Percentiles rank a stretch among this genome's conserved stretches.
phyloP scores from a whole-genome alignment of 352 stramenopile genomes.

The Phytopythium boreale region DNA sequence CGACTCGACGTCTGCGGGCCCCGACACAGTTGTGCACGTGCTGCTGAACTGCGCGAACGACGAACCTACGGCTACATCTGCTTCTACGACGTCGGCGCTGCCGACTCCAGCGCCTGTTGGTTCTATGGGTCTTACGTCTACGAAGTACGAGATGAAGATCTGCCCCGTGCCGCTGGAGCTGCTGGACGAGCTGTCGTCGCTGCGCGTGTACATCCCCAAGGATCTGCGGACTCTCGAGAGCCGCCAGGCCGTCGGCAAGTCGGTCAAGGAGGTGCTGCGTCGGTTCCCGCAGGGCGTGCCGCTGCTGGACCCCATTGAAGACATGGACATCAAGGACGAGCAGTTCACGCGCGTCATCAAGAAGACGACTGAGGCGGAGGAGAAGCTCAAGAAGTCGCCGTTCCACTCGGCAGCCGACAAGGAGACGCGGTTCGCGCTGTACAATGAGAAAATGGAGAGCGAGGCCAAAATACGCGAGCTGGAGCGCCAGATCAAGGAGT shows the following conservation, averaged over 20 bases:
- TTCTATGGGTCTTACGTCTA: slow-evolving; percentile 52
- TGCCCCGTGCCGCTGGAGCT: slow-evolving; percentile 78
- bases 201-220: slow-evolving; percentile 86
- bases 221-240: slow-evolving; percentile 71
- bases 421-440: slow-evolving; percentile 77
- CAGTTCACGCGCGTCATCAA: slow-evolving; percentile 90
- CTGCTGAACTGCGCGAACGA: slow-evolving; percentile 68
- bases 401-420: slow-evolving; percentile 80
- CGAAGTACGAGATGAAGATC: slow-evolving; percentile 80
- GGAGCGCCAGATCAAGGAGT: slow-evolving; percentile 92
- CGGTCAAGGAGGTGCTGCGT: slow-evolving; percentile 70
- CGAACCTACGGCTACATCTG: slow-evolving; percentile 16
- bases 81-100: slow-evolving; percentile 23
- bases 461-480: slow-evolving; percentile 92
- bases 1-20: slow-evolving; percentile 54
- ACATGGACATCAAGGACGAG: slow-evolving; percentile 93
- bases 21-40: slow-evolving; percentile 76
- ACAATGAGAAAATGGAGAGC: slow-evolving; percentile 91
- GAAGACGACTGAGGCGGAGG: slow-evolving; percentile 71
- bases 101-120: slow-evolving; percentile 53
- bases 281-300: slow-evolving; percentile 84
- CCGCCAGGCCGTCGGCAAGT: slow-evolving; percentile 75
- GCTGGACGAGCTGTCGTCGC: slow-evolving; percentile 71
- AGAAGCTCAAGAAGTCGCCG: slow-evolving; percentile 57
- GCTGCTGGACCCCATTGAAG: slow-evolving; percentile 92